Evolutionary conservation across 2,329 filamentous ascomycete genomes (phyloP), one percentile per base, ranked within the genome.

Genomic region (Aspergillus fructus): DNA sequence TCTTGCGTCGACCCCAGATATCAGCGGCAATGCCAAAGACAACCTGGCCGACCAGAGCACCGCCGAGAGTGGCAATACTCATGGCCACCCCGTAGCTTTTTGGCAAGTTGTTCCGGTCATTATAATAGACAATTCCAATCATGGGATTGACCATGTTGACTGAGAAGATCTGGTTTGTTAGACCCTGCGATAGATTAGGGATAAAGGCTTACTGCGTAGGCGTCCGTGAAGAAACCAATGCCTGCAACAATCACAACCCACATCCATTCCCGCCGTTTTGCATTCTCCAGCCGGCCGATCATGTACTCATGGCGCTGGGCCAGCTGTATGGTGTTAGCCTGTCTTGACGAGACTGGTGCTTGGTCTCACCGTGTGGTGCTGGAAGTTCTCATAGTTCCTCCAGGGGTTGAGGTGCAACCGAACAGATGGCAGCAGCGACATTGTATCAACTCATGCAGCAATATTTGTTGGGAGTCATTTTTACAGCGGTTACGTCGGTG

Each of bases 1-100:
- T 72, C 60, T 73, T 76, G 53, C 73, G 71, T 33, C 78, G 72
- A 19, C 78, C 78, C 59, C 71, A 74, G 13, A 68, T 68, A 62
- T 80, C 78, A 3, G 75, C 76, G 2, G 69, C 56, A 27, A 66
- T 56, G 33, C 70, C 68, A 54, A 72, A 72, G 2, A 66, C 30
- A n/a, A 71, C 53, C 59, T 71, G 67, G 1, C 70, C 70, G 2
- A 71, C 53, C 15, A 70, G 62, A 2, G 68, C 68, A 11, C 68
- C 69, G 4, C 64, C 66, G 7, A 71, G 57, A 1, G 62, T 64
- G 4, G 58, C 56, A 24, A 64, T 61, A 39, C 60, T 65, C 8
- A 67, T 40, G 33, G 53, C 59, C 4, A 59, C 51, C n/a, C 51
- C 41, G 27, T 57, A 62, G 21, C 49, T 41, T 12, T 57, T 50